These are phyloP conservation scores for Metarhizium guizhouense DNA, from an alignment of 2,329 filamentous ascomycete species.

Conservation along the genomic window DNA sequence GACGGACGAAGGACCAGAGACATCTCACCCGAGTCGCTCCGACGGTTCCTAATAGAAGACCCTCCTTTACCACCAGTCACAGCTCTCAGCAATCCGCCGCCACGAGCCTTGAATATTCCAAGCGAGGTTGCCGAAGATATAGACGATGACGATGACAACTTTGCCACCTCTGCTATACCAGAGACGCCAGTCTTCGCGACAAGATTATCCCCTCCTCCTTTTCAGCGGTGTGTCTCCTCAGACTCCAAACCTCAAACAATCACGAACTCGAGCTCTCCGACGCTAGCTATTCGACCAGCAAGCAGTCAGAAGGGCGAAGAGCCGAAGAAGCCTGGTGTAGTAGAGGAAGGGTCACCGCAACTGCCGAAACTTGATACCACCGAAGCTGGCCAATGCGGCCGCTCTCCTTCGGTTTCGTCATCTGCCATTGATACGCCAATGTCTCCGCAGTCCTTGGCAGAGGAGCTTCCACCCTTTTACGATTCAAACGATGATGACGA, in stretches of 20 bases:
- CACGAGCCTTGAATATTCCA: slow-evolving; percentile 20
- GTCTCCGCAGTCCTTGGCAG: slow-evolving; percentile 29
- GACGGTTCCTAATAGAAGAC: slow-evolving; percentile 42
- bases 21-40: slow-evolving; percentile 47
- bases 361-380: slow-evolving; percentile 15
- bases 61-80: slow-evolving; percentile 18
- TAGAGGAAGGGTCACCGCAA: slow-evolving; percentile 5
- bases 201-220: slow-evolving; percentile 44
- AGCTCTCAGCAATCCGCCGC: slow-evolving; percentile 19
- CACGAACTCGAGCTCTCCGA: slow-evolving; percentile 15
- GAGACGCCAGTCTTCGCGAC: slow-evolving; percentile 36
- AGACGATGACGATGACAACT: slow-evolving; percentile 47
- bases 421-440: slow-evolving; percentile 23
- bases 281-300: slow-evolving; percentile 13
- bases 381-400: slow-evolving; percentile 12
- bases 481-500: slow-evolving; percentile 36
- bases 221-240: slow-evolving; percentile 26
- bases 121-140: slow-evolving; percentile 27
- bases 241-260: slow-evolving; percentile 17
- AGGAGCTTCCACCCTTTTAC: slow-evolving; percentile 37
- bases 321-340: neutral
- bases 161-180: slow-evolving; percentile 42
- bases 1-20: slow-evolving; percentile 38
- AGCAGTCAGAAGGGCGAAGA: slow-evolving; percentile 6
- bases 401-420: slow-evolving; percentile 19